phyloP scores from a whole-genome alignment of 345 rosid species.

The Jatropha curcas region DNA sequence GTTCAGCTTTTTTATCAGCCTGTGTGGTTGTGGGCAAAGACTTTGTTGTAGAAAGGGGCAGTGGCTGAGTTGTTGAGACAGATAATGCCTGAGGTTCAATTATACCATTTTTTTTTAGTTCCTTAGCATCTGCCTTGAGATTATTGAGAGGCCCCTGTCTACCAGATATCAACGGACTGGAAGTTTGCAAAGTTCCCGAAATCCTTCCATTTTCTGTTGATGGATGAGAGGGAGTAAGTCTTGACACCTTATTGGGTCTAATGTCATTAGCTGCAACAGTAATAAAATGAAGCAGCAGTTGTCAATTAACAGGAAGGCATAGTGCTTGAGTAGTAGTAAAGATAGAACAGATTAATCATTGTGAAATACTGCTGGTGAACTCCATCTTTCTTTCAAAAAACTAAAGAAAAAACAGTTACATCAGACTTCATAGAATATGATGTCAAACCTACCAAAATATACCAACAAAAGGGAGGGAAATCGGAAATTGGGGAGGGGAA shows the following conservation, averaged over 20 bases:
- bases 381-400: not conserved
- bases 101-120: conserved; percentile 47
- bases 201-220: conserved; percentile 48
- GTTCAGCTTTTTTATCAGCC: conserved; percentile 41
- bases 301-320: not conserved
- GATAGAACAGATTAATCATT: not conserved
- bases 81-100: conserved; percentile 8
- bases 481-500: not conserved
- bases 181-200: conserved; percentile 34
- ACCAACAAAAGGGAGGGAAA: too few relatives aligned
- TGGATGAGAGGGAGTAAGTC: conserved; percentile 29
- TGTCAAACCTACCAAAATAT: not conserved
- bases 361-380: not conserved
- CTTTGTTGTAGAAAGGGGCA: conserved; percentile 27
- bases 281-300: not conserved
- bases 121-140: conserved; percentile 38
- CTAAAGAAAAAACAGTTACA: not conserved
- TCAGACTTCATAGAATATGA: not conserved
- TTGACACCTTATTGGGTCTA: conserved; percentile 49
- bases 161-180: conserved; percentile 26
- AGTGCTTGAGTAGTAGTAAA: not conserved
- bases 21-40: conserved; percentile 28
- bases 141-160: conserved; percentile 25
- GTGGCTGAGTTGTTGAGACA: conserved; percentile 20
- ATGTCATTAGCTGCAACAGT: conserved; percentile 47